These are phyloP conservation scores for Vanilla planifolia DNA, from an alignment of 106 monocot species.

Conservation along the genomic window DNA sequence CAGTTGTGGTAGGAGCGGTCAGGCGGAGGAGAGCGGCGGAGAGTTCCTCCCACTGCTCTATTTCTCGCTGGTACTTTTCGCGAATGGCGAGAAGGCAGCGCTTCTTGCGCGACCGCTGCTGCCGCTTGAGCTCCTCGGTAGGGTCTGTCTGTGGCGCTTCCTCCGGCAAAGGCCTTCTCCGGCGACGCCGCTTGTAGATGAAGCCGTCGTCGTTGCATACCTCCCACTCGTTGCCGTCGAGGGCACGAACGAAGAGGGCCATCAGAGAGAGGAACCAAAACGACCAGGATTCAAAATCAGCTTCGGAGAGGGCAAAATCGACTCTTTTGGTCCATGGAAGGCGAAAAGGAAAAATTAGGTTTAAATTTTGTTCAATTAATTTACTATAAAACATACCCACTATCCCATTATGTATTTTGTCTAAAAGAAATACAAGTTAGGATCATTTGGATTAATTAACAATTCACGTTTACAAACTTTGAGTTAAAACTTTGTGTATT, in stretches of 20 bases:
- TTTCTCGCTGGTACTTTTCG: constrained; percentile 4
- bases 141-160: neutral
- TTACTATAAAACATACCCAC: too few species aligned
- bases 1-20: neutral
- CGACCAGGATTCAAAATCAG: too few species aligned
- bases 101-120: neutral
- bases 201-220: constrained; percentile 51
- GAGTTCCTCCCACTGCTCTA: constrained; percentile 6
- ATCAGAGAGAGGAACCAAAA: too few species aligned
- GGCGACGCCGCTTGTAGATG: constrained; percentile 41
- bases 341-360: too few species aligned
- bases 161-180: neutral
- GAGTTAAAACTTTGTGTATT: too few species aligned
- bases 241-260: neutral
- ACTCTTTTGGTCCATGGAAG: too few species aligned
- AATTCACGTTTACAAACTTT: too few species aligned
- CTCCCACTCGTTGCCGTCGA: constrained; percentile 39
- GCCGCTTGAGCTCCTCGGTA: neutral
- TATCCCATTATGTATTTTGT: too few species aligned
- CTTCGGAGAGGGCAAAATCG: too few species aligned
- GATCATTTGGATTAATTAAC: too few species aligned
- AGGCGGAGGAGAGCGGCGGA: constrained; percentile 6
- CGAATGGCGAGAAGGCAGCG: constrained; percentile 3
- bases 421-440: too few species aligned
- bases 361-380: too few species aligned